Conservation (phyloP, 2,329 filamentous ascomycete genomes). For the Cercospora nicotianae region DNA sequence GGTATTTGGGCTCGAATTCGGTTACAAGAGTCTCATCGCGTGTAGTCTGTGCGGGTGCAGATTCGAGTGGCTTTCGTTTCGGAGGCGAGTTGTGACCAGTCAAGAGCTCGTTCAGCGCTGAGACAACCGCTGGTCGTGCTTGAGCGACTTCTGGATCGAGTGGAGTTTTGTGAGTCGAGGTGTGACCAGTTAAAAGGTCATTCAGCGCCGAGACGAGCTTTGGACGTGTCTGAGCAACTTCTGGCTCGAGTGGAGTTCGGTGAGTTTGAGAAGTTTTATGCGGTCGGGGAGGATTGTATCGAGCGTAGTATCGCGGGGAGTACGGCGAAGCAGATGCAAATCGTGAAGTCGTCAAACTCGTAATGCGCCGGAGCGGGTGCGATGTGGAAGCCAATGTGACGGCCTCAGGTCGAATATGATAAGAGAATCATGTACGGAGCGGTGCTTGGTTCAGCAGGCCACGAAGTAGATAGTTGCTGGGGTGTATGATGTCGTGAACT, state of each 20-base stretch:
- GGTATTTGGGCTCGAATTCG: constrained; percentile 14
- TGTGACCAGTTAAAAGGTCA: constrained; percentile 17
- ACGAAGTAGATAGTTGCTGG: background rate
- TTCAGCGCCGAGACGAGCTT: background rate
- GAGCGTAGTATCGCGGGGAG: background rate
- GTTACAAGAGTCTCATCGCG: constrained; percentile 8
- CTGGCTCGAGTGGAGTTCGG: background rate
- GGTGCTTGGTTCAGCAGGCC: background rate
- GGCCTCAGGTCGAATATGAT: background rate
- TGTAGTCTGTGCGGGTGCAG: background rate
- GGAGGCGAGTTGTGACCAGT: constrained; percentile 8
- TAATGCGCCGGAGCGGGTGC: constrained; percentile 20
- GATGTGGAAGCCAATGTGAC: constrained; percentile 24
- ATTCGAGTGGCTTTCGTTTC: background rate
- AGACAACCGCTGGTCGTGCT: background rate
- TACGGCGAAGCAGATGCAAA: background rate
- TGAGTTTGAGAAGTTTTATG: background rate
- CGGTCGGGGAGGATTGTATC: background rate
- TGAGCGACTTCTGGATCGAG: background rate
- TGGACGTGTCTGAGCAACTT: background rate
- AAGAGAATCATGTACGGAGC: background rate
- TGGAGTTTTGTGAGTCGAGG: background rate
- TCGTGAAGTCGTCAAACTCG: constrained; percentile 26
- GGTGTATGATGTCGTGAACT: background rate
- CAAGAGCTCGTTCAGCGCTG: constrained; percentile 15